Conservation (phyloP, 2,329 filamentous ascomycete genomes). For the Diaporthe australafricana region DNA sequence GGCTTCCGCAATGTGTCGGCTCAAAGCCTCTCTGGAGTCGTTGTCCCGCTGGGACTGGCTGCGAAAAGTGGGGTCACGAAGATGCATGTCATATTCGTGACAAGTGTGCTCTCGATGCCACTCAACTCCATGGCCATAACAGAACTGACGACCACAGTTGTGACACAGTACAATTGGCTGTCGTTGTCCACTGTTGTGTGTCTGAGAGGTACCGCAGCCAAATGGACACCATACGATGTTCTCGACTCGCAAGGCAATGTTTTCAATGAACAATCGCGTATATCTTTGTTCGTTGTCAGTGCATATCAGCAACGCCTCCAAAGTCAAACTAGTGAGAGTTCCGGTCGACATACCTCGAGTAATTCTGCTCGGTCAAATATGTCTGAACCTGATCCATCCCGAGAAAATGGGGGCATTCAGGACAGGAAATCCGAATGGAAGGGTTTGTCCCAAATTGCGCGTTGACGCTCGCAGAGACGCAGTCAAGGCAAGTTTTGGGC, state of each 20-base stretch:
- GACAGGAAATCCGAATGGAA: background rate
- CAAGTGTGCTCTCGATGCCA: constrained; percentile 4
- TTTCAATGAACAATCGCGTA: background rate
- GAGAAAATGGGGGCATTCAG: background rate
- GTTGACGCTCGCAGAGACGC: background rate
- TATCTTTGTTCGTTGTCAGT: background rate
- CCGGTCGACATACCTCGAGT: background rate
- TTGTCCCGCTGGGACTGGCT: background rate
- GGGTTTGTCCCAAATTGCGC: background rate
- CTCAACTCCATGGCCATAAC: background rate
- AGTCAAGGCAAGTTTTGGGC: background rate
- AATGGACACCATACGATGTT: constrained; percentile 2
- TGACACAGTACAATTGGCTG: constrained; percentile 4
- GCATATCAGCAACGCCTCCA: background rate
- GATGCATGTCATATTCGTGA: background rate
- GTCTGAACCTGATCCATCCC: background rate
- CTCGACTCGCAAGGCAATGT: background rate
- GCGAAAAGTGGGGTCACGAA: background rate
- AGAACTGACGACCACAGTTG: background rate
- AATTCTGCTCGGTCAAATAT: background rate
- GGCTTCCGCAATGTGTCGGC: background rate
- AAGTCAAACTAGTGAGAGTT: too few relatives aligned
- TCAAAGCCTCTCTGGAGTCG: background rate
- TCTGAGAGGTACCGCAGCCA: background rate
- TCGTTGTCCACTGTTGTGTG: background rate